Conservation (phyloP, 352 stramenopile genomes). For the Ophiocytium majus region DNA sequence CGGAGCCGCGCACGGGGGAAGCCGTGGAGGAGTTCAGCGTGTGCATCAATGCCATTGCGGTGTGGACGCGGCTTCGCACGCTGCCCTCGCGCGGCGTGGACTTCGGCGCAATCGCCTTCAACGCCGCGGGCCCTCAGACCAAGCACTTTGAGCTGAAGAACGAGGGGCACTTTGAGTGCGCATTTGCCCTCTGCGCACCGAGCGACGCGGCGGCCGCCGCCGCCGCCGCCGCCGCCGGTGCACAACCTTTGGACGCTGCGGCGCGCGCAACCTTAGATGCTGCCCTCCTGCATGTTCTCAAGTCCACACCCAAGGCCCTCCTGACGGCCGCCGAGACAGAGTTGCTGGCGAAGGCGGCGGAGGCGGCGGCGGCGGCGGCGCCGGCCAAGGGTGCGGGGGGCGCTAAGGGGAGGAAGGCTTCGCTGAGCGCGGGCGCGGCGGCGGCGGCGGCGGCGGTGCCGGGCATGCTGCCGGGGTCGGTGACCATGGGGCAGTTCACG, state of each 20-base stretch:
- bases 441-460: too few relatives aligned
- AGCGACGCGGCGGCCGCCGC: constrained; percentile 31
- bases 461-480: constrained; percentile 16
- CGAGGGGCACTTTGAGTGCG: constrained; percentile 85
- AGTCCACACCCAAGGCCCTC: constrained; percentile 31
- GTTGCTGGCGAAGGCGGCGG: not conserved
- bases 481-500: constrained; percentile 73
- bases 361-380: not conserved
- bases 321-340: constrained; percentile 26
- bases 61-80: constrained; percentile 73
- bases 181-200: constrained; percentile 66
- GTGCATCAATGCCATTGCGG: constrained; percentile 67
- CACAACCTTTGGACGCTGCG: not conserved
- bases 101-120: constrained; percentile 86
- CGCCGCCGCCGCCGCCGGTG: constrained; percentile 9
- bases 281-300: constrained; percentile 15
- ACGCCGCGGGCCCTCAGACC: constrained; percentile 59
- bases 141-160: constrained; percentile 72
- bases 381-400: too few relatives aligned
- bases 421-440: not conserved
- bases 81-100: constrained; percentile 82
- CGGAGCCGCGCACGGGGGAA: constrained; percentile 83
- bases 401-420: constrained; percentile 18
- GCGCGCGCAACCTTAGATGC: constrained; percentile 23
- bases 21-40: constrained; percentile 79